Conservation (phyloP, 208 protist species). For the Leishmania gerbilli region DNA sequence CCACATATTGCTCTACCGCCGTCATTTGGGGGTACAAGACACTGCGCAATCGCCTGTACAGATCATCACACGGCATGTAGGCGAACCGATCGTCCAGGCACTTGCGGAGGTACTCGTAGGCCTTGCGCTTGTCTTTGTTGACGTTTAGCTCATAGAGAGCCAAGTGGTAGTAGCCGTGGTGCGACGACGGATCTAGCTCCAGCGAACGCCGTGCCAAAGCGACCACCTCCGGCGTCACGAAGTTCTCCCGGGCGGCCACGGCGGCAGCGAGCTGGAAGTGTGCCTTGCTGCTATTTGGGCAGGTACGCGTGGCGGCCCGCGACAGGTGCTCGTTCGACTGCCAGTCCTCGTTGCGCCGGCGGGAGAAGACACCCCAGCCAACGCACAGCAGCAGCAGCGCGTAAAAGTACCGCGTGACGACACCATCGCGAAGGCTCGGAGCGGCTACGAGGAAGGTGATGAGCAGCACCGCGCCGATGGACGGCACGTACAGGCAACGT, state of each 20-base stretch:
- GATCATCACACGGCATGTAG: slow-evolving; percentile 18
- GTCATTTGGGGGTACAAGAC: slow-evolving; percentile 41
- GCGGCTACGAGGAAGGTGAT: slow-evolving; percentile 25
- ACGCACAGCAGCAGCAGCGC: slow-evolving; percentile 25
- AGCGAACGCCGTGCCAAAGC: slow-evolving; percentile 32
- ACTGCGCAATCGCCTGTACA: slow-evolving; percentile 25
- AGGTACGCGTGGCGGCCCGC: slow-evolving; percentile 37
- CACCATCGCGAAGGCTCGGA: slow-evolving; percentile 10
- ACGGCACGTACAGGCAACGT: slow-evolving; percentile 86
- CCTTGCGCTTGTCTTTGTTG: slow-evolving; percentile 22
- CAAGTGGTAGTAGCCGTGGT: slow-evolving; percentile 41
- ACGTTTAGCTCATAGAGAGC: slow-evolving; percentile 35
- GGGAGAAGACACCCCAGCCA: slow-evolving; percentile 42
- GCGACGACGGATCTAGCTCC: slow-evolving; percentile 34
- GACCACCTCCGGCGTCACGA: slow-evolving; percentile 31
- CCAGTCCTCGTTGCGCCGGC: slow-evolving; percentile 53
- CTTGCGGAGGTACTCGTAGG: slow-evolving; percentile 40
- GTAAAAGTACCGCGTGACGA: slow-evolving; percentile 13
- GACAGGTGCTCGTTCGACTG: slow-evolving; percentile 44
- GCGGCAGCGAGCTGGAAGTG: slow-evolving; percentile 35
- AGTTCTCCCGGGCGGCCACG: slow-evolving; percentile 14
- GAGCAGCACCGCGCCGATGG: slow-evolving; percentile 31
- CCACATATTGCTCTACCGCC: slow-evolving; percentile 32
- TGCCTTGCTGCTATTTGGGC: slow-evolving; percentile 60
- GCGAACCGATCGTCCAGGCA: slow-evolving; percentile 37